Conservation (phyloP, 2,329 filamentous ascomycete genomes). For the Trichoderma lentiforme region DNA sequence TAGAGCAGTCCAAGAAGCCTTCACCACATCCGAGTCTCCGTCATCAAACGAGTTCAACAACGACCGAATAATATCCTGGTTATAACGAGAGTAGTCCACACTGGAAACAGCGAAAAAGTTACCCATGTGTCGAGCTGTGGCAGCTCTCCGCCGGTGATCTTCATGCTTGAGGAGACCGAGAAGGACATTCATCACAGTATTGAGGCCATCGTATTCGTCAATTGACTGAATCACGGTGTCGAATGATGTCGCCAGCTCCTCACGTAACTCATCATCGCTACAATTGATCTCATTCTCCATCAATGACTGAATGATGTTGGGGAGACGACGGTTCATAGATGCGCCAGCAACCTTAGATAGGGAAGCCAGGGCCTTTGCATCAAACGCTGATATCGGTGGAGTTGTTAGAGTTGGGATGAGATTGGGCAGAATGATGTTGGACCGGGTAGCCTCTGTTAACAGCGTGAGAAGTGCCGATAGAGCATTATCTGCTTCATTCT, state of each 20-base stretch:
- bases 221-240: constrained; percentile 88
- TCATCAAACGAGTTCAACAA: constrained; percentile 93
- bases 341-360: constrained; percentile 85
- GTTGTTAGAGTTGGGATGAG: constrained; percentile 90
- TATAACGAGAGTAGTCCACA: constrained; percentile 91
- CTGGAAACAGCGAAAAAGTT: constrained; percentile 79
- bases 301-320: constrained; percentile 85
- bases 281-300: constrained; percentile 86
- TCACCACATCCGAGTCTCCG: constrained; percentile 76
- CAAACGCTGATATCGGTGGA: constrained; percentile 88
- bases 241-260: constrained; percentile 76
- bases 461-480: constrained; percentile 89
- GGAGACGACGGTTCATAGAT: constrained; percentile 86
- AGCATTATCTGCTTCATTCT: constrained; percentile 86
- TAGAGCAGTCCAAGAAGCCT: constrained; percentile 83
- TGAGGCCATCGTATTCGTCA: constrained; percentile 93
- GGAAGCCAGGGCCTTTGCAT: constrained; percentile 89
- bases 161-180: constrained; percentile 85
- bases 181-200: constrained; percentile 93
- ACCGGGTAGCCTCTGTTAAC: constrained; percentile 87
- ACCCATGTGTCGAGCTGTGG: constrained; percentile 74
- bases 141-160: constrained; percentile 78
- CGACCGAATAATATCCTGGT: constrained; percentile 89
- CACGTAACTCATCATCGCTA: constrained; percentile 68
- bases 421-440: constrained; percentile 94